Percentiles rank a stretch among this genome's conserved stretches.
Evolutionary conservation across 2,329 filamentous ascomycete genomes (phyloP).

Genomic region (Lasiodiplodia gonubiensis): DNA sequence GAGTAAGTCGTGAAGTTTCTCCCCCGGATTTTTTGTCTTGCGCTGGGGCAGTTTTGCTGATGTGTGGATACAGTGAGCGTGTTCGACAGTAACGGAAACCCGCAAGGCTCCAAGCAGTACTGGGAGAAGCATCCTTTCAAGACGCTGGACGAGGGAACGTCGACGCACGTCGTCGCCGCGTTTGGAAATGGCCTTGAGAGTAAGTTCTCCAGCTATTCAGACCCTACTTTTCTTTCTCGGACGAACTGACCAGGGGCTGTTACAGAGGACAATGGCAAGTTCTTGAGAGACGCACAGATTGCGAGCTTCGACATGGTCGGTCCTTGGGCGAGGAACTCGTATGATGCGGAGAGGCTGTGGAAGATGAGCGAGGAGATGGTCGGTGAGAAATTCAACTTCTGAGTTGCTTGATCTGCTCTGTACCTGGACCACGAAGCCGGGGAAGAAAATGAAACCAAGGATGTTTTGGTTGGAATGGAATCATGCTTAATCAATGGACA

Average conservation of each 20-base stretch:
- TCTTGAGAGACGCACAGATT: conserved; percentile 37
- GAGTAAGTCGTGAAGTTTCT: conserved; percentile 28
- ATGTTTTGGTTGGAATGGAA: background rate
- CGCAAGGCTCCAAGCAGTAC: conserved; percentile 26
- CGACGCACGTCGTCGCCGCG: conserved; percentile 41
- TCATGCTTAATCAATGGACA: background rate
- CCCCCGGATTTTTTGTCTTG: background rate
- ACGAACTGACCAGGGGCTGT: background rate
- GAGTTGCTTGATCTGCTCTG: background rate
- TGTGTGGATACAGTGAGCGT: conserved; percentile 30
- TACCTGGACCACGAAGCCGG: background rate
- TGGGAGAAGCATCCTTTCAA: conserved; percentile 31
- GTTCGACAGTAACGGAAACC: conserved; percentile 36
- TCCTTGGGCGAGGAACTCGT: conserved; percentile 34
- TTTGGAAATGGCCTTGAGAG: conserved; percentile 38
- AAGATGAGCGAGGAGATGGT: conserved; percentile 42
- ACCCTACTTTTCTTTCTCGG: too few relatives aligned
- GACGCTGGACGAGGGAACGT: conserved; percentile 38
- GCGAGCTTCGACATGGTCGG: conserved; percentile 31
- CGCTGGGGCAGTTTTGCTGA: background rate
- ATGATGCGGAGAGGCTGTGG: conserved; percentile 41
- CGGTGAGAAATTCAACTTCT: conserved; percentile 35
- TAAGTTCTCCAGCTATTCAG: background rate
- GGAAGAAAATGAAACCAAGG: background rate
- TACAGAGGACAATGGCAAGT: conserved; percentile 37